Base-by-base conservation (phyloP, 2,329 filamentous ascomycete species). In the Pseudocercospora fuligena region DNA sequence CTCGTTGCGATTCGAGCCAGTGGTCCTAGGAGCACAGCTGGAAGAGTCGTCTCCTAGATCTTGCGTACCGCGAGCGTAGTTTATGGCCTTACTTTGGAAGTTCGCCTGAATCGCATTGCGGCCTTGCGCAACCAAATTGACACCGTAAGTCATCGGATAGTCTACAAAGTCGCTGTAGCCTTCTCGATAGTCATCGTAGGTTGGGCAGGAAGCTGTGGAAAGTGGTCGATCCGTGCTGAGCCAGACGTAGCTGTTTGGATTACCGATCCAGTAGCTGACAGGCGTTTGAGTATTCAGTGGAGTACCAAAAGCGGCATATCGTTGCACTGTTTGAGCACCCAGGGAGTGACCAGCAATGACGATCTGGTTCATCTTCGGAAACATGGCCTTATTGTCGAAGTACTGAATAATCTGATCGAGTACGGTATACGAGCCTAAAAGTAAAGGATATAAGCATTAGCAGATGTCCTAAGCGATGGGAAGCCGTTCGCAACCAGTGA, bases 341-440 rank as follows among this genome's bases (percentile, higher is more conserved):
- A 78, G 73, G 8, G 76, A 78, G 66, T 79, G 78, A 40, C 78
- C 78, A 60, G 76, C 77, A 31, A 80, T 70, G 40, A 79, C 77
- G 21, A 79, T 78, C 63, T 79, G 77, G 12, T 77, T 74, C 68
- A 79, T 68, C 63, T 78, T 77, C 1, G 78, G 78, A 62, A 77
- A 79, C 19, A 74, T 57, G 1, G 70, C 67, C 19, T 62, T 66
- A 64, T 79, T 73, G 56, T 74, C 76, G 56, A 77, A 79, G 68
- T 77, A 79, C 60, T 75, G 64, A 29, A 79, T 67, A n/a, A 79
- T 69, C 60, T 78, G 74, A 65, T 79, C 77, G 12, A 79, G 70
- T 7, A 75, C 76, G 12, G 73, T 70, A 65, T 77, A 79, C 1
- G 73, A 75, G 5, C 27, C 27, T 27, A 27, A 27, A 27, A 27